A percentile compares a stretch with the other conserved stretches of the same genome.
These are phyloP conservation scores for Potentilla sterilis DNA, from an alignment of 306 rosid species.

Conservation along the genomic window DNA sequence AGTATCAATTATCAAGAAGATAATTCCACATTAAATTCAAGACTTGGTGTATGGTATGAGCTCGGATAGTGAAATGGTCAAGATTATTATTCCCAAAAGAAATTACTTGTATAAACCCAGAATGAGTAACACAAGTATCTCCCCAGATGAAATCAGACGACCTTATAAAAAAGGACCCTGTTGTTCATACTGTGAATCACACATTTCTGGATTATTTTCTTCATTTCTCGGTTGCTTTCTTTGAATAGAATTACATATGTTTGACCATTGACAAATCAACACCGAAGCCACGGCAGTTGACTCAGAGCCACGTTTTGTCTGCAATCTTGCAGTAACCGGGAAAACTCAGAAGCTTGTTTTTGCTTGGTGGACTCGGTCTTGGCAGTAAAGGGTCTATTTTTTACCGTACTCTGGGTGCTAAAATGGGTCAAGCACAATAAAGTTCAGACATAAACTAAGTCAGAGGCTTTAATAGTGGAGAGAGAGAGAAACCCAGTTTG, in stretches of 20 bases:
- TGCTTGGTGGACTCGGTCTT: constrained; percentile 9
- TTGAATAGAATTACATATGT: constrained; percentile 18
- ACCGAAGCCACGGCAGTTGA: constrained; percentile 34
- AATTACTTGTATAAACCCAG: not conserved
- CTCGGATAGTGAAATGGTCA: too few relatives aligned
- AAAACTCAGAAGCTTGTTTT: not conserved
- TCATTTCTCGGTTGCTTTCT: not conserved
- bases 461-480: not conserved
- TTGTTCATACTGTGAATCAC: not conserved
- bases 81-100: too few relatives aligned
- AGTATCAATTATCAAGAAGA: not conserved
- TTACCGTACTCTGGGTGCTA: not conserved
- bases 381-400: not conserved
- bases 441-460: constrained; percentile 8
- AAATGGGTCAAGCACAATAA: not conserved
- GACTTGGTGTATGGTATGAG: too few relatives aligned
- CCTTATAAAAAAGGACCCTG: not conserved
- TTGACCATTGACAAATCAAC: constrained; percentile 19
- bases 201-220: not conserved
- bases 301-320: not conserved
- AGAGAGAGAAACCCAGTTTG: not conserved
- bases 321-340: constrained; percentile 2
- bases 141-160: not conserved
- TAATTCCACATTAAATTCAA: not conserved
- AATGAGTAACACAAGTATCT: not conserved